These are phyloP conservation scores for Cercospora zeae-maydis DNA, from an alignment of 2,329 filamentous ascomycete species.

Conservation along the genomic window DNA sequence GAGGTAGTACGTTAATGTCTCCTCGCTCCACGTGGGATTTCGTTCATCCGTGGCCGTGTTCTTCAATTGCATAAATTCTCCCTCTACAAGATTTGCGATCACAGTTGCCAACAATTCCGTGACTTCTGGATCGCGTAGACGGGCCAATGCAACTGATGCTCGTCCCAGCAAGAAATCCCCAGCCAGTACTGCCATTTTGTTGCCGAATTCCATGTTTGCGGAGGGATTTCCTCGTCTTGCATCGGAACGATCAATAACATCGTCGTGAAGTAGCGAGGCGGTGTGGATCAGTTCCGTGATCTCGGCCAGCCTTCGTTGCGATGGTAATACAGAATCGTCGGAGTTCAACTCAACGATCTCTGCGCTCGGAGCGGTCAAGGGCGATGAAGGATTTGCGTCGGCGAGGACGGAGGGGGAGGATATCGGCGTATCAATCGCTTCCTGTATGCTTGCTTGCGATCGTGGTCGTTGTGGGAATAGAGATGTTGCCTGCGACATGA, in stretches of 20 bases:
- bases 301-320: constrained; percentile 86
- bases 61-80: constrained; percentile 99
- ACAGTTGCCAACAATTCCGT: constrained; percentile 92
- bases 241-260: constrained; percentile 91
- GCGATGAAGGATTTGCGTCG: constrained; percentile 73
- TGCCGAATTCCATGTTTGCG: constrained; percentile 92
- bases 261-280: constrained; percentile 92
- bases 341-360: constrained; percentile 41
- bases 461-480: constrained; percentile 63
- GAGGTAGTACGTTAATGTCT: constrained; percentile 87
- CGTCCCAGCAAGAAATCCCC: constrained; percentile 94
- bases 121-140: constrained; percentile 87
- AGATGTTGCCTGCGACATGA: constrained; percentile 94
- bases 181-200: constrained; percentile 97
- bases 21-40: constrained; percentile 79
- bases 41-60: constrained; percentile 88
- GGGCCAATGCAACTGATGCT: constrained; percentile 87
- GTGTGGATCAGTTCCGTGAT: constrained; percentile 98
- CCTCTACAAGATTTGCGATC: constrained; percentile 95
- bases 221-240: constrained; percentile 79
- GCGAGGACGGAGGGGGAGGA: constrained; percentile 61
- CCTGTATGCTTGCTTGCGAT: constrained; percentile 33
- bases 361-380: constrained; percentile 52
- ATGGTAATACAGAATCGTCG: constrained; percentile 75
- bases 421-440: constrained; percentile 58